Base-by-base conservation (phyloP, 2,329 filamentous ascomycete genomes). In the Diplocarpon mali region DNA sequence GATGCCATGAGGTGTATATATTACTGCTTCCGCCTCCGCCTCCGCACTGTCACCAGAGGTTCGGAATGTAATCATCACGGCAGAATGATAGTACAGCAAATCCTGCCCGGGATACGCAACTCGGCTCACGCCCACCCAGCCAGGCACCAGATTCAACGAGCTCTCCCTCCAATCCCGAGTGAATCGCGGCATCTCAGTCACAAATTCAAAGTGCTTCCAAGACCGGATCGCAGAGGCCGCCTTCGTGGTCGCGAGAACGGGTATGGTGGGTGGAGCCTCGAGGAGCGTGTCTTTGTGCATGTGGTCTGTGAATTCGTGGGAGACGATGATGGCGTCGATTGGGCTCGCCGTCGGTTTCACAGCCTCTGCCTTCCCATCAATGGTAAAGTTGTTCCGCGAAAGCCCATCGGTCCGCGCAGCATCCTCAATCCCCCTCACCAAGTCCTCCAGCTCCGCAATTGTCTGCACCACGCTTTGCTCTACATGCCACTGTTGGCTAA, bases 1-100 rank as follows among this genome's bases (percentile, higher is more conserved):
- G 40, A 82, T 74, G 28, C 78, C 77, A 56, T 82, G 79, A 0
- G 79, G 78, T 0, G 76, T 77, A 62, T 82, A 83, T 30, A 83
- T 63, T 27, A 83, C 58, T 11, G 72, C 74, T 59, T 81, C 75
- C 0, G 67, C 69, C 13, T 57, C 59, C 4, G 15, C 34, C 8
- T 8, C 27, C 10, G 53, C 11, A 5, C n/a, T 32, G 7, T 7
- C 45, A 10, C 17, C 31, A 1, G 14, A 34, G 5, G 28, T 10
- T 45, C 64, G 62, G 51, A 81, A 81, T 1, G 68, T 67, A 40
- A 83, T 64, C 52, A 83, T 63, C 16, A 83, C 59, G 1, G 78
- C 78, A 0, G 73, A 72, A 60, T 80, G 79, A 56, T 77, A 79
- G 59, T 76, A 75, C 0, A 81, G 64, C 2, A 73, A 62, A 51